A percentile compares a stretch with the other conserved stretches of the same genome.
Conservation (phyloP, 345 rosid genomes). For the Eucalyptus camaldulensis region DNA sequence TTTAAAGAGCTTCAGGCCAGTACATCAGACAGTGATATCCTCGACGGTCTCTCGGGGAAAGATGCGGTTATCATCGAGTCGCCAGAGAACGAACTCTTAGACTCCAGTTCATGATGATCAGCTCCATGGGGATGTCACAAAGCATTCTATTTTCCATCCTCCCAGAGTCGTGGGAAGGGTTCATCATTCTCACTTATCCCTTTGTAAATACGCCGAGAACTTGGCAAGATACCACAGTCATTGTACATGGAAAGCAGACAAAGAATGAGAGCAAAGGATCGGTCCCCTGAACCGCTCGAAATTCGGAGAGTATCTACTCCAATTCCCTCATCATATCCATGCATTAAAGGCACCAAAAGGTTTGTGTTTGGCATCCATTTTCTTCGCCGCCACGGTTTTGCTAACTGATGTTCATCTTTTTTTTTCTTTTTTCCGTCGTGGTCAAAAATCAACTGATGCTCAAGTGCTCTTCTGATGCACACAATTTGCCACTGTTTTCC, state of each 20-base stretch:
- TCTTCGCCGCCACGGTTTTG: neutral
- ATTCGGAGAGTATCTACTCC: neutral
- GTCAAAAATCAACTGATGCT: neutral
- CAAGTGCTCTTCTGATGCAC: neutral
- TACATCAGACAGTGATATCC: slow-evolving; percentile 53
- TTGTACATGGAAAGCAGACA: neutral
- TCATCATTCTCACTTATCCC: neutral
- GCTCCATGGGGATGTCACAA: neutral
- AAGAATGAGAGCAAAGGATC: neutral
- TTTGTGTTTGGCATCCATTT: neutral
- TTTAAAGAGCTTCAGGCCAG: slow-evolving; percentile 84
- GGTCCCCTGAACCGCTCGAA: neutral
- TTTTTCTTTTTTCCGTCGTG: neutral
- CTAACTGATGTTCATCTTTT: neutral
- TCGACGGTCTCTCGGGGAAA: slow-evolving; percentile 58
- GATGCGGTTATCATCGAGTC: slow-evolving; percentile 52
- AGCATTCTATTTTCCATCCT: neutral
- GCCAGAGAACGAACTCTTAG: slow-evolving; percentile 27
- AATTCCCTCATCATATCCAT: neutral
- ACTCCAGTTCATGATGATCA: neutral
- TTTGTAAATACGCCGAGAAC: neutral
- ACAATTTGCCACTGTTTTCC: neutral
- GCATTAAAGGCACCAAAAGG: neutral
- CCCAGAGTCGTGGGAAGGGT: neutral
- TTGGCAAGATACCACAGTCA: neutral